Conservation (phyloP, 768 basidiomycete species). For the Suillus lakei region DNA sequence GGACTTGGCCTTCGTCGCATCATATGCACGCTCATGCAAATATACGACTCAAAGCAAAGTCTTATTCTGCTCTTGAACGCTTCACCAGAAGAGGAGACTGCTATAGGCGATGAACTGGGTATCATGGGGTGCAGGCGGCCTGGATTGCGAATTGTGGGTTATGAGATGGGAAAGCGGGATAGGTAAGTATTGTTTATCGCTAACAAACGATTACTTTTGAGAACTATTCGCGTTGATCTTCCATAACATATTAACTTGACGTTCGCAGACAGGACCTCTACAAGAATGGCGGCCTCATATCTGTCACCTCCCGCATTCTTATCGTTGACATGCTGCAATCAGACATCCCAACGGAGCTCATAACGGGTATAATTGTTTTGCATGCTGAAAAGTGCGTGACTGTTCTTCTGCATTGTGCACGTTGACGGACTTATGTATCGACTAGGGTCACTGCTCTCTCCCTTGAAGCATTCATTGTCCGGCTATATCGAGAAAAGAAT, state of each 20-base stretch:
- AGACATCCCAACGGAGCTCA: slow-evolving; percentile 82
- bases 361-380: slow-evolving; percentile 88
- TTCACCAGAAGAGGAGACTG: slow-evolving; percentile 84
- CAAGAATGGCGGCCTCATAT: slow-evolving; percentile 85
- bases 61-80: slow-evolving; percentile 87
- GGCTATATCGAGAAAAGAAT: slow-evolving; percentile 90
- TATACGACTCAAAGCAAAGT: slow-evolving; percentile 86
- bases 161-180: slow-evolving; percentile 80
- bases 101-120: slow-evolving; percentile 90
- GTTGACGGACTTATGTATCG: neutral
- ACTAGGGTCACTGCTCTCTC: slow-evolving; percentile 81
- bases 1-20: slow-evolving; percentile 88
- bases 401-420: neutral
- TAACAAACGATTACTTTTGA: neutral
- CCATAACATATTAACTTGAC: slow-evolving; percentile 6
- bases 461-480: slow-evolving; percentile 91
- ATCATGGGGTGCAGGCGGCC: slow-evolving; percentile 91
- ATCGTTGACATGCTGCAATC: slow-evolving; percentile 93
- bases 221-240: neutral
- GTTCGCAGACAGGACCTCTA: slow-evolving; percentile 79
- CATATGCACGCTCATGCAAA: slow-evolving; percentile 86
- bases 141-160: slow-evolving; percentile 79
- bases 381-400: slow-evolving; percentile 83
- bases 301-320: slow-evolving; percentile 91
- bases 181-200: slow-evolving; percentile 53